These are phyloP conservation scores for Dentipellis sp. DNA, from an alignment of 768 basidiomycete species.

Conservation along the genomic window DNA sequence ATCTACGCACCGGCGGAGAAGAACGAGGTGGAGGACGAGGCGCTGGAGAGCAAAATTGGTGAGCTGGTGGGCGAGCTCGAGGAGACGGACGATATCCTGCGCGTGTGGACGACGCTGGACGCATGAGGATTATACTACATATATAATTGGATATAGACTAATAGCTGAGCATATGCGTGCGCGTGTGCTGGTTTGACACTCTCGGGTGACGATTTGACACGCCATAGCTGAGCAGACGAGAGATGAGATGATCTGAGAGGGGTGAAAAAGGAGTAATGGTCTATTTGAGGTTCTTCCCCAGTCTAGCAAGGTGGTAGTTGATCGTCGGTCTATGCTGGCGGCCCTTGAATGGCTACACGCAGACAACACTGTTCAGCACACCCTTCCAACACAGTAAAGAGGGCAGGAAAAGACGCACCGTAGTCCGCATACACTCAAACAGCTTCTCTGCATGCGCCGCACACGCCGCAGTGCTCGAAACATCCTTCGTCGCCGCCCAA, in stretches of 20 bases:
- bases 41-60: constrained; percentile 4
- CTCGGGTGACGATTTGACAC: background rate
- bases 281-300: constrained; percentile 68
- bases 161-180: background rate
- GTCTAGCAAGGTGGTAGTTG: constrained; percentile 83
- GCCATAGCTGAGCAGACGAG: no score
- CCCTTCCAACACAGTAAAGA: background rate
- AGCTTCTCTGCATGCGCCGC: constrained; percentile 48
- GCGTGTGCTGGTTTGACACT: background rate
- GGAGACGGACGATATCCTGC: constrained; percentile 11
- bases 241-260: no score
- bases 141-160: background rate
- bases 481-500: constrained; percentile 70
- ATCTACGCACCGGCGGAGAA: constrained; percentile 14
- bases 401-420: constrained; percentile 40
- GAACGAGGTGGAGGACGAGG: constrained; percentile 15
- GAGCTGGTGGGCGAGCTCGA: constrained; percentile 11
- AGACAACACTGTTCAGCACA: background rate
- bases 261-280: no score
- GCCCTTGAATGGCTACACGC: constrained; percentile 50
- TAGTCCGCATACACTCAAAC: constrained; percentile 78
- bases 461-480: constrained; percentile 46
- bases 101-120: constrained; percentile 15
- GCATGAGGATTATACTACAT: background rate
- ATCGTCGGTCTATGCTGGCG: constrained; percentile 69